phyloP scores from a whole-genome alignment of 1,284 basidiomycete genomes.

The Volvariella surrecta region DNA sequence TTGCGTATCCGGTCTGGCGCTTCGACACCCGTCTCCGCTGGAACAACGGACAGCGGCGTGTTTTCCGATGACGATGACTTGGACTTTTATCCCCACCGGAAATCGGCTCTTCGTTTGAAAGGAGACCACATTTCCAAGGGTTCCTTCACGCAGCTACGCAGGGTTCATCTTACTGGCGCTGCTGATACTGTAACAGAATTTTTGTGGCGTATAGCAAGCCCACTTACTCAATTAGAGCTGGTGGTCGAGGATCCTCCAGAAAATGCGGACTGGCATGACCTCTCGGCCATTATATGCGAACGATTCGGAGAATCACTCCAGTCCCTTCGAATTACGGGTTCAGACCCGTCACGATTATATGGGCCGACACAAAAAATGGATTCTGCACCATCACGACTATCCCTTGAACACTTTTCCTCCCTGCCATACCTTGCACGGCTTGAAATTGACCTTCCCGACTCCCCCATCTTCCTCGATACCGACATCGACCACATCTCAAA shows the following conservation, averaged over 20 bases:
- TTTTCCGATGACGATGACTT: constrained; percentile 55
- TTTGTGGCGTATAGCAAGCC: constrained; percentile 54
- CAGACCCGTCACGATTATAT: constrained; percentile 51
- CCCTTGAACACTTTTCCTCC: constrained; percentile 46
- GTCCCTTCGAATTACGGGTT: constrained; percentile 51
- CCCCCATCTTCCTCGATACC: constrained; percentile 48
- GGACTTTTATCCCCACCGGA: constrained; percentile 64
- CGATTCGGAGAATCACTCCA: constrained; percentile 50
- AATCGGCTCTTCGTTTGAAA: constrained; percentile 52
- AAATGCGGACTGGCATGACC: constrained; percentile 61
- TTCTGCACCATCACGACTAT: constrained; percentile 42
- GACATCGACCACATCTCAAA: constrained; percentile 51
- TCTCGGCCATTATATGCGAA: constrained; percentile 52
- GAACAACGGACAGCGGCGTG: constrained; percentile 62
- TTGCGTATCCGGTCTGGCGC: constrained; percentile 52
- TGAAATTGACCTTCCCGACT: constrained; percentile 70
- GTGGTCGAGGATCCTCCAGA: constrained; percentile 70
- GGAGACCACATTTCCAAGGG: constrained; percentile 39
- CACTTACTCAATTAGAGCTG: constrained; percentile 55
- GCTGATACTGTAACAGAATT: constrained; percentile 60
- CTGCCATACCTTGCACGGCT: constrained; percentile 48
- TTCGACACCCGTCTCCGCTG: constrained; percentile 56
- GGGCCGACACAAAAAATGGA: constrained; percentile 58
- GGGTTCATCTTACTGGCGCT: constrained; percentile 59
- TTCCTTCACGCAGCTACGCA: constrained; percentile 49